phyloP scores from a whole-genome alignment of 2,329 filamentous ascomycete species.

The Fusarium zealandicum region DNA sequence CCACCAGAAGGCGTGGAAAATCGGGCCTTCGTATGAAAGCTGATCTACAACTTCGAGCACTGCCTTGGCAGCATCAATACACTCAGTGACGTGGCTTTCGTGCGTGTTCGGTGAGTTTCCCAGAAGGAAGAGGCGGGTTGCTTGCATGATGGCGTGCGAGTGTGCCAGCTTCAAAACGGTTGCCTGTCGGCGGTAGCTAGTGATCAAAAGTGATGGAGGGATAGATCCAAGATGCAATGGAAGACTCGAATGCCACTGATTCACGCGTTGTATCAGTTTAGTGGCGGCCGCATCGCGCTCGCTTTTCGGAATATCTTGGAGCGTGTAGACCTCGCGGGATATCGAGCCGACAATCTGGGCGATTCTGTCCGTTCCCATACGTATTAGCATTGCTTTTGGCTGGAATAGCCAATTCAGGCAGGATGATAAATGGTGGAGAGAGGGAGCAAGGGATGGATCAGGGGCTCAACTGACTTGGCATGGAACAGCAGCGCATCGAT shows the following conservation, averaged over 20 bases:
- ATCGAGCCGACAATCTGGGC: constrained; percentile 50
- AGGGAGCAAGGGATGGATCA: neutral
- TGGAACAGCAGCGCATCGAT: constrained; percentile 58
- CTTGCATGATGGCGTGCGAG: constrained; percentile 62
- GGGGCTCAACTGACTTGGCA: constrained; percentile 43
- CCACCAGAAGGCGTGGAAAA: constrained; percentile 61
- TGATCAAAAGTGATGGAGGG: constrained; percentile 54
- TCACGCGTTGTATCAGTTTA: constrained; percentile 48
- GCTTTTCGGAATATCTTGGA: constrained; percentile 46
- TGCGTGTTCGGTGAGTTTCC: constrained; percentile 1
- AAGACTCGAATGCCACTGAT: constrained; percentile 49
- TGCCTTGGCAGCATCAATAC: constrained; percentile 44
- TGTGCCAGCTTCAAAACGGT: constrained; percentile 62
- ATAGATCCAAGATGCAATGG: constrained; percentile 54
- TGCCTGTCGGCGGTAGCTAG: constrained; percentile 56
- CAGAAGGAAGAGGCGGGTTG: constrained; percentile 61
- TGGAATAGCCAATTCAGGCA: neutral
- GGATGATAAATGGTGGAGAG: neutral
- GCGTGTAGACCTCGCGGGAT: constrained; percentile 51
- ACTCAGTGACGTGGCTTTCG: constrained; percentile 48
- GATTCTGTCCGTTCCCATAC: constrained; percentile 37
- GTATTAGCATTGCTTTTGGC: too few species aligned
- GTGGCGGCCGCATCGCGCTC: constrained; percentile 49
- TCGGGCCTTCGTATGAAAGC: constrained; percentile 47
- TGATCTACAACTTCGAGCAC: constrained; percentile 54